Base-by-base conservation (phyloP, 1,139 yeast species). In the Kluyveromyces sp. region DNA sequence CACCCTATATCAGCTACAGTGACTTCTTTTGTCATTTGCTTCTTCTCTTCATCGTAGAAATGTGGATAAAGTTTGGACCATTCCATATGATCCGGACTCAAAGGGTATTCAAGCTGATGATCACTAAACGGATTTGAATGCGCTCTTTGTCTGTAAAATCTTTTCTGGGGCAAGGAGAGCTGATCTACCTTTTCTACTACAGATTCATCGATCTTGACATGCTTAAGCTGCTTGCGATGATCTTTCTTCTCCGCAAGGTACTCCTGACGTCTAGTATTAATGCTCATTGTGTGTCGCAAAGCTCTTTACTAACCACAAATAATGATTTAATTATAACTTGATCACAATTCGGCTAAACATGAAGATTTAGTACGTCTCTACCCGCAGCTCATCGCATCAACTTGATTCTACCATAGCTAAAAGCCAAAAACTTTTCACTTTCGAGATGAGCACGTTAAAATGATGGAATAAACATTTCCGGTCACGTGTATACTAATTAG, bases 101-200 rank as follows among this genome's bases (percentile, higher is more conserved):
- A 64, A 15, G 99, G 98, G 57, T 92, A 92, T 50, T 86, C 95
- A 43, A 94, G 71, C 56, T 82, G 78, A 64, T 92, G 98, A 64
- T 92, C 99, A 16, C 96, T 85, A 57, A 92, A 92, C 20, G 98
- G 98, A 60, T 92, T 92, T 2, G 97, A 88, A 61, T 92, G 99
- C 1, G 98, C 98, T 63, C 99, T 72, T 66, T 92, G 99, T 62
- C 99, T 77, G 64, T 92, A 94, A 63, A 75, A 92, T 56, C 92
- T 75, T 65, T 94, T 94, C 65, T 84, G 74, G 34, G 94, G 94
- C 44, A 83, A 65, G 34, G 75, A 78, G n/a, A 73, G 59, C 42
- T 52, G 58, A 39, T 45, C 46, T 45, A 48, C 48, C 12, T 43
- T 43, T 17, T 46, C 46, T 2, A 48, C 43, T 17, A 54, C 48